Evolutionary conservation across 331 rosid genomes (phyloP).

Genomic region (Quercus tomentella): DNA sequence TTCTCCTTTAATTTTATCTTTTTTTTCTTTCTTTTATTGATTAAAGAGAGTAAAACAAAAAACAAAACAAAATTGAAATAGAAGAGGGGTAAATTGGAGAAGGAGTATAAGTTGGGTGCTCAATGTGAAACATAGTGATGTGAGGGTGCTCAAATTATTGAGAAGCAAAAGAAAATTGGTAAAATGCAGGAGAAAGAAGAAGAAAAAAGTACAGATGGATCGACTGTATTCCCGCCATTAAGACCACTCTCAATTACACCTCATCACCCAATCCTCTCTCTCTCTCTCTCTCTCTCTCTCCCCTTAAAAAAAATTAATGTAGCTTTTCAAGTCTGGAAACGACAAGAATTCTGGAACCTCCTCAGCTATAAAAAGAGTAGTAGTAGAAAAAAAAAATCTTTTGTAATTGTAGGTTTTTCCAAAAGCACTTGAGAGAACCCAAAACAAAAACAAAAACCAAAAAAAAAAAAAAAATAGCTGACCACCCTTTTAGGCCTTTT

Average conservation of each 20-base stretch:
- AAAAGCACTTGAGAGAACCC: neutral
- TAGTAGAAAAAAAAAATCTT: neutral
- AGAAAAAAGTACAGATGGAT: slow-evolving; percentile 18
- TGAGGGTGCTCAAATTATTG: neutral
- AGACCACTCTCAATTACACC: slow-evolving; percentile 31
- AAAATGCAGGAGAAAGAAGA: neutral
- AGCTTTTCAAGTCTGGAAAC: slow-evolving; percentile 15
- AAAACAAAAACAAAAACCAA: neutral
- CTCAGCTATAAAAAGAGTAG: slow-evolving; percentile 31
- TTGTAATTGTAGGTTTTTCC: slow-evolving; percentile 26
- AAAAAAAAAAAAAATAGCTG: neutral
- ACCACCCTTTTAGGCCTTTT: neutral
- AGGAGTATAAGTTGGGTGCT: neutral
- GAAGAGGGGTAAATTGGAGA: neutral
- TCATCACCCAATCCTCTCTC: neutral
- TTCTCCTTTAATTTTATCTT: too few species aligned
- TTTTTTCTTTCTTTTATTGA: too few species aligned
- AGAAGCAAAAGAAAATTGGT: neutral
- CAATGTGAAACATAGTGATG: neutral
- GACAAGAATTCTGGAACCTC: slow-evolving; percentile 29
- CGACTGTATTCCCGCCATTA: slow-evolving; percentile 58
- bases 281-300: neutral
- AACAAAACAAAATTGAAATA: neutral
- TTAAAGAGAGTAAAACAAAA: too few species aligned
- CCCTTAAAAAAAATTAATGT: too few species aligned